Evolutionary conservation across 352 stramenopile genomes (phyloP), one percentile per base, ranked within the genome.

Genomic region (Globisporangium viniferum): DNA sequence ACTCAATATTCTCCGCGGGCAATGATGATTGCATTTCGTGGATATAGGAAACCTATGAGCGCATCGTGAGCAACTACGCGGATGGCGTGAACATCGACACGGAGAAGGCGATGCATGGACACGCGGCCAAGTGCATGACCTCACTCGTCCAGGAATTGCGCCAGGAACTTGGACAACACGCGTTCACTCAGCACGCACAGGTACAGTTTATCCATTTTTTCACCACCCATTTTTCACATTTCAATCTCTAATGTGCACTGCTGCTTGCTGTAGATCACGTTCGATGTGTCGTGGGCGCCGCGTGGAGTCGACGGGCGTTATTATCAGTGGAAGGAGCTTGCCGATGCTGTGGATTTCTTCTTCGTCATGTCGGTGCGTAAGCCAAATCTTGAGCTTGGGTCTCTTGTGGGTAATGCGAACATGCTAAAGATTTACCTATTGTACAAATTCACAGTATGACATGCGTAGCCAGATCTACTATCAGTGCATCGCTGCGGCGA

Each of bases 401-500:
- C 31, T 35, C 31, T 35, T 35, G 31, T 24, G 24, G 24, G 24
- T 24, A 24, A 24, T 24, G 24, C 24, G 24, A 24, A 24, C 24
- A 24, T 24, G 24, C 24, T 24, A 24, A 24, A 24, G 24, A 24
- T 24, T 24, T 24, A 24, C 24, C 24, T 24, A 24, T 24, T 24
- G 31, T 35, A 1, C 36, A 44, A 18, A 18, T 44, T 12, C 4
- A 15, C 41, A 90, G 76, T 98, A 98, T 71, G 93, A 98, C 69
- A 97, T 95, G 80, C 88, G 86, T 35, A 96, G 88, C 64, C 92
- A 97, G 81, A 89, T 98, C 55, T 97, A 95, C 68, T 88, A 96
- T 60, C 77, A 82, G 66, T 98, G 93, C 72, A 68, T 97, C 49
- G 91, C 90, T 1, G 73, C 74, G 15, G 88, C 93, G 39, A 98